A percentile compares a stretch with the other conserved stretches of the same genome.
These are phyloP conservation scores for Ceratocystis lukuohia DNA, from an alignment of 2,329 filamentous ascomycete species.

Conservation along the genomic window DNA sequence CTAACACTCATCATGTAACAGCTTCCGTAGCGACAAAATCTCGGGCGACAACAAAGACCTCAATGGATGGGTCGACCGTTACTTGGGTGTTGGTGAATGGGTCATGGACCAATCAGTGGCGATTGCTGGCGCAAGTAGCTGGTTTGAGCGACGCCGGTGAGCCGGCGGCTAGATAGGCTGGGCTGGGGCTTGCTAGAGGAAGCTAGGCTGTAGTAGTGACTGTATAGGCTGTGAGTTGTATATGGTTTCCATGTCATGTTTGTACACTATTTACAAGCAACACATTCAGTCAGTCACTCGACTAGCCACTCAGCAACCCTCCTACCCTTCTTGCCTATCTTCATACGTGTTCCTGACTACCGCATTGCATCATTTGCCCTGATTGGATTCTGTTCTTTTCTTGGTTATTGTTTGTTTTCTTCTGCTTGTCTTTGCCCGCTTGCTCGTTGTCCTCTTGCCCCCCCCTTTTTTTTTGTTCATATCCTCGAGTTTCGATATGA, in stretches of 20 bases:
- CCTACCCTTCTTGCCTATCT: not conserved
- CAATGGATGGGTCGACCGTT: conserved; percentile 81
- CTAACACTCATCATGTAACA: conserved; percentile 28
- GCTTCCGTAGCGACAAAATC: conserved; percentile 77
- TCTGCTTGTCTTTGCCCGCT: not conserved
- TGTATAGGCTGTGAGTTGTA: not conserved
- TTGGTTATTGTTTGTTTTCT: not conserved
- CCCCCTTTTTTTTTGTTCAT: not conserved
- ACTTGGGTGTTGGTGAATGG: conserved; percentile 90
- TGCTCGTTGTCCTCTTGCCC: not conserved
- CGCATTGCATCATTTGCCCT: too few species aligned
- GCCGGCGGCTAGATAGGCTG: not conserved
- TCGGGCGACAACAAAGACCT: conserved; percentile 67
- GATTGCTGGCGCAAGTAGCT: conserved; percentile 73
- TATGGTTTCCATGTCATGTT: not conserved
- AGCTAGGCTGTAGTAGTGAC: not conserved
- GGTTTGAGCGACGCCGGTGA: conserved; percentile 81
- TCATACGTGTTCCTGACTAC: too few species aligned
- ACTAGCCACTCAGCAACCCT: not conserved
- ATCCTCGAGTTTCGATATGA: not conserved
- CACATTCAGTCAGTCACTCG: not conserved
- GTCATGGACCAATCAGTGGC: conserved; percentile 97
- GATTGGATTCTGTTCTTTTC: not conserved
- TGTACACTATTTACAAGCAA: not conserved
- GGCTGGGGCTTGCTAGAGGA: not conserved